Base-by-base conservation (phyloP, 192 early-diverging fungal genomes). In the Chytriomyces sp. region DNA sequence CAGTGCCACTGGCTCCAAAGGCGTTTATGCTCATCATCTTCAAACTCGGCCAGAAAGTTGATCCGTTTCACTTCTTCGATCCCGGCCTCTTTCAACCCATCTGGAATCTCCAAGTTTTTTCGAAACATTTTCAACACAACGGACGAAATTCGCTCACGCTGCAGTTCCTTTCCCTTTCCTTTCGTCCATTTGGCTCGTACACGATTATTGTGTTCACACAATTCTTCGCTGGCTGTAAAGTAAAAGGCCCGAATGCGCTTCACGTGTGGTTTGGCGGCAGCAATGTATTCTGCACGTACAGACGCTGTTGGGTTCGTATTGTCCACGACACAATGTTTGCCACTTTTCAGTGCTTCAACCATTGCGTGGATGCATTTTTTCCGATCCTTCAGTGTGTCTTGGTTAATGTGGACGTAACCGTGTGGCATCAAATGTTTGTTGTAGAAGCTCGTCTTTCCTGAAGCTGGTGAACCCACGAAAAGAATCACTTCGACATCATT, bases 361-460 rank as follows among this genome's bases (percentile, higher is more conserved):
- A 83, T 84, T 3, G 82, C 86, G 16, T 83, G 81, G 9, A 92
- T 46, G 79, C 96, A 98, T 71, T 92, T 92, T n/a, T 91, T 89
- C 16, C 83, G 80, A 18, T 92, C 90, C 78, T 93, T 93, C 7
- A 96, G 83, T 6, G 85, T 89, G 79, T 97, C 95, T 88, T 94
- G 90, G 75, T 96, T 97, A 72, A 97, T 85, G 50, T 89, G 87
- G 45, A 86, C 85, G 69, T 94, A 94, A 0, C 89, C 89, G 16
- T 89, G 85, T 1, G 86, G 81, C 23, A 86, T 78, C 44, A 95
- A 80, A 45, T 93, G 85, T n/a, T 77, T 84, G 7, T 79, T 72
- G 0, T 89, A 85, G 86, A 95, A 94, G 2, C 86, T 89, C 0
- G 91, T 90, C 79, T 97, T 98, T 23, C 96, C 96, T 20, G 88